Conservation (phyloP, 306 rosid genomes). For the Mucuna pruriens region DNA sequence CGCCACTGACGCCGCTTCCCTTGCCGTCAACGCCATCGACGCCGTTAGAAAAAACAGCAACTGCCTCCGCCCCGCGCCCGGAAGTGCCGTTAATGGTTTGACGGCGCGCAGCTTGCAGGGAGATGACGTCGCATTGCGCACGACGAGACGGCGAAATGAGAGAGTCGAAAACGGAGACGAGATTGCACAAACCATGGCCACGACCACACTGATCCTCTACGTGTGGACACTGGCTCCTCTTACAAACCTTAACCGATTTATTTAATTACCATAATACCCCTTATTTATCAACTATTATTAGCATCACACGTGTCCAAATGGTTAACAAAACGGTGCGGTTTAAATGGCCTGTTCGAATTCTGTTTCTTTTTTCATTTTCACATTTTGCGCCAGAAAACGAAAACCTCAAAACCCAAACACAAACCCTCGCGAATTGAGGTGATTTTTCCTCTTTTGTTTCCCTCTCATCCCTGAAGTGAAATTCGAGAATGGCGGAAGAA, state of each 20-base stretch:
- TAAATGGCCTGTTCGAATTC: background rate
- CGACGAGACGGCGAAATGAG: constrained; percentile 43
- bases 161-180: constrained; percentile 48
- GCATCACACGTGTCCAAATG: constrained; percentile 35
- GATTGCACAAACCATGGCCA: constrained; percentile 57
- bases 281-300: background rate
- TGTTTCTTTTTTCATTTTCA: constrained; percentile 16
- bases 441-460: background rate
- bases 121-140: constrained; percentile 39
- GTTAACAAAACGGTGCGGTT: constrained; percentile 1
- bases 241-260: background rate
- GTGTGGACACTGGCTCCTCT: constrained; percentile 37
- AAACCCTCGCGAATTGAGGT: constrained; percentile 31
- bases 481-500: constrained; percentile 64
- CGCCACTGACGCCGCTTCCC: constrained; percentile 54
- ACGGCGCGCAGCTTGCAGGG: constrained; percentile 35
- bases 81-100: constrained; percentile 11
- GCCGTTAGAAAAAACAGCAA: constrained; percentile 60
- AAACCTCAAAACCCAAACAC: constrained; percentile 40
- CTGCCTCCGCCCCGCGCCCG: constrained; percentile 54
- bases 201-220: constrained; percentile 35
- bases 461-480: constrained; percentile 13
- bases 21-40: constrained; percentile 52
- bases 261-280: constrained; percentile 24
- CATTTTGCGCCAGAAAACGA: constrained; percentile 52